Percentiles rank a stretch among this genome's conserved stretches.
These are phyloP conservation scores for Hypomyces rosellus DNA, from an alignment of 2,329 filamentous ascomycete species.

Conservation along the genomic window DNA sequence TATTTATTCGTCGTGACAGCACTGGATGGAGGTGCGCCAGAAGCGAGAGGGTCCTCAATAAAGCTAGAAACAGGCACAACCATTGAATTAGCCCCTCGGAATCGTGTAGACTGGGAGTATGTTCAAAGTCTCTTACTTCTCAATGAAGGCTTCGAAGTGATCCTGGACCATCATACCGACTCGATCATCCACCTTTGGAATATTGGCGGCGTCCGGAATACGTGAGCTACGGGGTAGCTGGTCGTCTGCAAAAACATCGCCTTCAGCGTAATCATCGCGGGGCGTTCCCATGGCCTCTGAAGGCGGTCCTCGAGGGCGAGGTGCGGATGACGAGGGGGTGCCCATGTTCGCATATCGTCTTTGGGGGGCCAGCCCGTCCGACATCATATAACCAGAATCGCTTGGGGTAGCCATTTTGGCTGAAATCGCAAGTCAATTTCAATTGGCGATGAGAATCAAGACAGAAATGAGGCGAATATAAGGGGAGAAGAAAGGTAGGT, in stretches of 20 bases:
- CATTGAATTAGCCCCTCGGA: background rate
- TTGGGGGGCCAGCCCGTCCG: slow-evolving; percentile 42
- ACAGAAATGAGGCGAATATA: background rate
- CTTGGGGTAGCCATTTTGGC: slow-evolving; percentile 46
- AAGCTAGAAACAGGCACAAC: slow-evolving; percentile 39
- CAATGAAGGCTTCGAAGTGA: slow-evolving; percentile 74
- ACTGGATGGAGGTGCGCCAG: slow-evolving; percentile 59
- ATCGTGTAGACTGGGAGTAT: too few species aligned
- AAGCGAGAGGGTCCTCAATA: slow-evolving; percentile 61
- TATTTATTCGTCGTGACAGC: slow-evolving; percentile 72
- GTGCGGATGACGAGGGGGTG: slow-evolving; percentile 45
- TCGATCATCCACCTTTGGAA: slow-evolving; percentile 69
- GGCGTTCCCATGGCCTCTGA: slow-evolving; percentile 54
- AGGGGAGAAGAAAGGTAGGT: background rate
- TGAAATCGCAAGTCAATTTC: background rate
- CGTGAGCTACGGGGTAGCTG: slow-evolving; percentile 50
- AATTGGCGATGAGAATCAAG: background rate
- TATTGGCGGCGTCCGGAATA: slow-evolving; percentile 40
- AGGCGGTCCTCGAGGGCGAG: slow-evolving; percentile 51
- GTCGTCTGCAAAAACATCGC: slow-evolving; percentile 58
- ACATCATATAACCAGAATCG: slow-evolving; percentile 52
- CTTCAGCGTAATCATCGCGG: slow-evolving; percentile 57
- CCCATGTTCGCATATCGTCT: slow-evolving; percentile 30
- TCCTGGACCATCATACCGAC: slow-evolving; percentile 69
- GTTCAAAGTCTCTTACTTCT: slow-evolving; percentile 48